phyloP scores from a whole-genome alignment of 345 rosid species.

The Citrus hindsii region DNA sequence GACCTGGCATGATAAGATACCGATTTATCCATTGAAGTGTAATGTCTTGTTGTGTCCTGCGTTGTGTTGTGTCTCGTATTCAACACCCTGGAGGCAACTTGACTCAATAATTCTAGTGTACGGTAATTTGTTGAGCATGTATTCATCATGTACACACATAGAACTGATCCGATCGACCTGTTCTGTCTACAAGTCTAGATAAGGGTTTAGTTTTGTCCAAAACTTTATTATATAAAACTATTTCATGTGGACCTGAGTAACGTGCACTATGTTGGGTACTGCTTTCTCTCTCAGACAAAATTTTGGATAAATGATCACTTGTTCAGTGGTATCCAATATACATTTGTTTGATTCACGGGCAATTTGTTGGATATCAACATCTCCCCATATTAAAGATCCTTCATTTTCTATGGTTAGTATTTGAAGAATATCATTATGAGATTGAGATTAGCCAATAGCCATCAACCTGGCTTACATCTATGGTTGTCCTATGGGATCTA shows the following conservation, averaged over 20 bases:
- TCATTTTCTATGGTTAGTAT: background rate
- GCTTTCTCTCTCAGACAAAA: conserved; percentile 11
- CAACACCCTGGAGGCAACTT: background rate
- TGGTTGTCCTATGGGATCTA: too few relatives aligned
- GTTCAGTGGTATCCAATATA: background rate
- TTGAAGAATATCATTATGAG: background rate
- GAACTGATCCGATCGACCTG: background rate
- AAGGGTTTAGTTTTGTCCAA: background rate
- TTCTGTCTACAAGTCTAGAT: conserved; percentile 1
- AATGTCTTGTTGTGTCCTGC: background rate
- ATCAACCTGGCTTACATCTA: too few relatives aligned
- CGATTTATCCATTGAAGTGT: background rate
- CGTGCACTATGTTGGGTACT: background rate
- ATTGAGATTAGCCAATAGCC: too few relatives aligned
- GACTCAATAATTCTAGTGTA: background rate
- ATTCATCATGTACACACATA: background rate
- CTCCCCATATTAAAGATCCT: background rate
- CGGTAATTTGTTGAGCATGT: background rate
- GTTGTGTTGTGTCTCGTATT: background rate
- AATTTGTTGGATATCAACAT: conserved; percentile 17
- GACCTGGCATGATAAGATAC: background rate
- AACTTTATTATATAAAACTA: background rate
- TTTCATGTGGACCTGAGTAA: conserved; percentile 12
- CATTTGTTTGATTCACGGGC: conserved; percentile 11
- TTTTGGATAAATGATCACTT: background rate